phyloP scores from a whole-genome alignment of 2,329 filamentous ascomycete species.

The Talaromyces funiculosus region DNA sequence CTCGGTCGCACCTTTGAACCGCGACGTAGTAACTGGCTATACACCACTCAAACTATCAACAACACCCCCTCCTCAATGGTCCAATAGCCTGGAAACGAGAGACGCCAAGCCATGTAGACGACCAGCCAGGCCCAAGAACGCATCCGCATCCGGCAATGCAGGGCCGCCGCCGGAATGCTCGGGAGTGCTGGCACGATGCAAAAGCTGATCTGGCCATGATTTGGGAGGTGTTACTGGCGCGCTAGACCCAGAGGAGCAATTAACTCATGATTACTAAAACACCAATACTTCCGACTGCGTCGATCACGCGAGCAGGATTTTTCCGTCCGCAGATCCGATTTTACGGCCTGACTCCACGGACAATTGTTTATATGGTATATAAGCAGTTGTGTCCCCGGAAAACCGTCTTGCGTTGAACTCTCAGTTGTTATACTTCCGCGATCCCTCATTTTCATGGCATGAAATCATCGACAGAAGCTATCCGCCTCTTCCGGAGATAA shows the following conservation, averaged over 20 bases:
- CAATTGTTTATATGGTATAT: background rate
- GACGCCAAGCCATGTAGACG: background rate
- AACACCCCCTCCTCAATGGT: background rate
- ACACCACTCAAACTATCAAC: background rate
- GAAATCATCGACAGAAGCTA: background rate
- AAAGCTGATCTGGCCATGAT: background rate
- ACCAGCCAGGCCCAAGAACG: background rate
- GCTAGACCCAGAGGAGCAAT: background rate
- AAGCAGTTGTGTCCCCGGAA: background rate
- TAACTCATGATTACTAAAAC: background rate
- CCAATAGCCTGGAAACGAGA: background rate
- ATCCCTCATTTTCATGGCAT: background rate
- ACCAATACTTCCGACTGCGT: background rate
- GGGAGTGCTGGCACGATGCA: background rate
- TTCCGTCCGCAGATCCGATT: background rate
- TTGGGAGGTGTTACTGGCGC: background rate
- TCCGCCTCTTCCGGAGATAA: background rate
- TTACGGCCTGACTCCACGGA: background rate
- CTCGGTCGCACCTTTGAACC: too few species aligned
- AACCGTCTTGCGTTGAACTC: background rate
- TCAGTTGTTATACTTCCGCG: background rate
- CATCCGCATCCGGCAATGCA: slow-evolving; percentile 1
- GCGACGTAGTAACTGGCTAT: background rate
- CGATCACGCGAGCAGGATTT: slow-evolving; percentile 3
- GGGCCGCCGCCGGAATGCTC: slow-evolving; percentile 1